Conservation (phyloP, 257 asterid species). For the Solanum commersonii region DNA sequence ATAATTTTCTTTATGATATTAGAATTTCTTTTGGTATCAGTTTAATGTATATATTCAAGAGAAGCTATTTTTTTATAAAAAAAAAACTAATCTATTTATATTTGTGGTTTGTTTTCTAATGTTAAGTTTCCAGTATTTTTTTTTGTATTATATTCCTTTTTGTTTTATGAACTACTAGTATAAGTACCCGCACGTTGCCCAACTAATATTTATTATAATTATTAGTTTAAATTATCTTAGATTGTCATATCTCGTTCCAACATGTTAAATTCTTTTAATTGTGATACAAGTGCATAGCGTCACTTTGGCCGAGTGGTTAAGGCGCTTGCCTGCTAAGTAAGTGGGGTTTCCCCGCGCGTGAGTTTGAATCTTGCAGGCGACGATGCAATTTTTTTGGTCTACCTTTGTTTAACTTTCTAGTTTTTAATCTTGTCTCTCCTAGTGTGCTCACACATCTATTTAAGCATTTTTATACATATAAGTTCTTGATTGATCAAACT, state of each 20-base stretch:
- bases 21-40: background rate
- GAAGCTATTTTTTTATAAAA: background rate
- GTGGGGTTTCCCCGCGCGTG: constrained; percentile 99
- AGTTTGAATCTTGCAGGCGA: constrained; percentile 98
- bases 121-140: background rate
- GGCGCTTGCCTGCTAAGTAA: constrained; percentile 47
- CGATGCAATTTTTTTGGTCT: constrained; percentile 1
- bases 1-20: background rate
- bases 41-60: no score
- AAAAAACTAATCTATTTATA: no score
- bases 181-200: no score
- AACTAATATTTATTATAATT: no score
- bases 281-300: background rate
- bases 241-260: no score
- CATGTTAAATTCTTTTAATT: no score
- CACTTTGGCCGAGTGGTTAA: constrained; percentile 84
- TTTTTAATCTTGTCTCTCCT: no score
- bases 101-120: background rate
- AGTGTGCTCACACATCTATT: background rate
- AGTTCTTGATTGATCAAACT: no score
- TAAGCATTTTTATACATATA: no score
- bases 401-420: background rate
- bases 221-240: no score
- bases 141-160: background rate
- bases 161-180: background rate